Base-by-base conservation (phyloP, 1,139 yeast species). In the Tardiomyces blankii region DNA sequence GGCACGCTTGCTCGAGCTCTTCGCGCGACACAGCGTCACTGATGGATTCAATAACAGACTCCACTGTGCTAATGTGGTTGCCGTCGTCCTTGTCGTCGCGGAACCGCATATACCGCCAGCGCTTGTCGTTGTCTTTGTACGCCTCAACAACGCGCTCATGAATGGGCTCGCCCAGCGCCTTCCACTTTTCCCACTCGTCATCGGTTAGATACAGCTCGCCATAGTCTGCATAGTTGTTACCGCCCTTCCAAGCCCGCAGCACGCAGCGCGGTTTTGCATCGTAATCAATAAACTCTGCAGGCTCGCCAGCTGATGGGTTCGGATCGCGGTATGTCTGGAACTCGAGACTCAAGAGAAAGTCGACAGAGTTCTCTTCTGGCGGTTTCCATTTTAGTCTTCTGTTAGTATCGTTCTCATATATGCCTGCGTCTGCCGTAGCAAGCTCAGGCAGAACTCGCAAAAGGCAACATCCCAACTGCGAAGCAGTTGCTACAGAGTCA, bases 111-210 rank as follows among this genome's bases (percentile, higher is more conserved):
- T 85, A 74, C 50, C 80, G 79, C 98, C 98, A 93, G 46, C 71
- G 74, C 1, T 81, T 81, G 45, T 74, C 70, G 23, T 69, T 67
- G 47, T 80, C 80, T 55, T 73, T 73, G 50, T 78, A 70, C 54
- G 95, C 87, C 64, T 93, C 99, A 2, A 82, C 89, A 32, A 93
- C 78, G 51, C 97, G 69, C n/a, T 91, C 95, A 57, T 89, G 87
- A 44, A 91, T 70, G 0, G 97, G 96, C 61, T 91, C 87, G 11
- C 75, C 73, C 39, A 82, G 62, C 0, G 60, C 68, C 58, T 88
- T 88, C 55, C 89, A 64, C 43, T 72, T 68, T 44, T 80, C 83
- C 97, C 98, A 93, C 59, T 89, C 94, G 38, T 76, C 78, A 50
- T 83, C 85, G 1, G 72, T 65, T 4, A 89, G 65, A 38, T 70